A percentile compares a stretch with the other conserved stretches of the same genome.
Evolutionary conservation across 164 flowering plant species (phyloP).

Genomic region (Dillenia turbinata): DNA sequence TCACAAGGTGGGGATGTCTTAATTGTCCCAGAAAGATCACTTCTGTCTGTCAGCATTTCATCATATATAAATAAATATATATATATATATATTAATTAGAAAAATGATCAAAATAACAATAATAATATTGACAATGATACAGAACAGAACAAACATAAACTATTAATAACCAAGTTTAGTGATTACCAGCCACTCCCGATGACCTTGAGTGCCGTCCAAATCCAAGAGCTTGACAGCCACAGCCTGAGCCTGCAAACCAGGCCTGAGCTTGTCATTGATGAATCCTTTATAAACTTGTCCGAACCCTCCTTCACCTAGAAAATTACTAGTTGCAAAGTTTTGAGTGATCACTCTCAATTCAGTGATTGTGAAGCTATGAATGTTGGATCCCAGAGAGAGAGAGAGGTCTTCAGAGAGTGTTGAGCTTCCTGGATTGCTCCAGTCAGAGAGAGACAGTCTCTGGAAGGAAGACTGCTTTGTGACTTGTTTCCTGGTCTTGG

Average conservation of each 20-base stretch:
- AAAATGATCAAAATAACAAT: conserved; percentile 3
- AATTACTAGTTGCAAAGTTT: conserved; percentile 48
- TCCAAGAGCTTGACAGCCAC: conserved; percentile 71
- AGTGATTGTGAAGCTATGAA: conserved; percentile 42
- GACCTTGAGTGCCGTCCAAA: conserved; percentile 64
- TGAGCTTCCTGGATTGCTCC: conserved; percentile 32
- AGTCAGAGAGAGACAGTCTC: conserved; percentile 38
- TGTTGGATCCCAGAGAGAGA: conserved; percentile 47
- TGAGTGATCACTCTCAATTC: conserved; percentile 62
- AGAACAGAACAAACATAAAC: too few species aligned
- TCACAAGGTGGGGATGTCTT: conserved; percentile 60
- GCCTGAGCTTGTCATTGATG: conserved; percentile 56
- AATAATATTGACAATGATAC: too few species aligned
- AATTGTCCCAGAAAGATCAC: conserved; percentile 63
- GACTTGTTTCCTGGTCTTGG: not conserved
- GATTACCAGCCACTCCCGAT: conserved; percentile 71
- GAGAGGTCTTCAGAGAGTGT: conserved; percentile 51
- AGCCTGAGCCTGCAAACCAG: conserved; percentile 60
- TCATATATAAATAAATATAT: too few species aligned
- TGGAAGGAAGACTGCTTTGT: conserved; percentile 18
- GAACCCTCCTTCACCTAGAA: conserved; percentile 80
- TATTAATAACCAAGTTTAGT: not conserved
- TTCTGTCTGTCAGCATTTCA: conserved; percentile 41
- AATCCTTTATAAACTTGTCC: conserved; percentile 79
- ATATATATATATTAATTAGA: conserved; percentile 7